phyloP scores from a whole-genome alignment of 2,329 filamentous ascomycete species.

The Cladosporium sp. region DNA sequence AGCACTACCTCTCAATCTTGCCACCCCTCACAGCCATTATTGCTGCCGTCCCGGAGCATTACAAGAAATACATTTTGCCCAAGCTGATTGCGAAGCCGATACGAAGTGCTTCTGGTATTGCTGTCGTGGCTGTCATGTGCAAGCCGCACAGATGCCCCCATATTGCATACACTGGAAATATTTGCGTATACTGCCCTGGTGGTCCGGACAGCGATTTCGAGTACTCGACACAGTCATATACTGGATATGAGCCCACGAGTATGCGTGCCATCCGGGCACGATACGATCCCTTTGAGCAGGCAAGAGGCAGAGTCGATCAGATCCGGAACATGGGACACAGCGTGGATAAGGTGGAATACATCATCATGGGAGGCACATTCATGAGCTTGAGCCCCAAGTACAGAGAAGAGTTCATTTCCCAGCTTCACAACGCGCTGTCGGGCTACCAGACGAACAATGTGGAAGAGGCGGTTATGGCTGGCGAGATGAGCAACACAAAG shows the following conservation, averaged over 20 bases:
- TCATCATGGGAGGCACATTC: conserved; percentile 99
- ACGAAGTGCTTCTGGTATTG: conserved; percentile 89
- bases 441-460: conserved; percentile 93
- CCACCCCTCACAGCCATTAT: conserved; percentile 95
- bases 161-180: conserved; percentile 97
- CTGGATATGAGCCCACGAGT: conserved; percentile 94
- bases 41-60: conserved; percentile 96
- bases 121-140: conserved; percentile 98
- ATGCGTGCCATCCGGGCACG: conserved; percentile 96
- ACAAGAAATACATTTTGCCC: conserved; percentile 97
- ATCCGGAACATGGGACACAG: conserved; percentile 93
- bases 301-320: conserved; percentile 89
- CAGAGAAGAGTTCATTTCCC: conserved; percentile 86
- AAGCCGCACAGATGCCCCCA: conserved; percentile 97
- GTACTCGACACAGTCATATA: conserved; percentile 98
- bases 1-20: conserved; percentile 80
- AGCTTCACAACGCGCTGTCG: conserved; percentile 92
- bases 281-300: conserved; percentile 97
- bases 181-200: conserved; percentile 97
- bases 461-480: conserved; percentile 88
- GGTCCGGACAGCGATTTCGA: conserved; percentile 98
- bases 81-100: conserved; percentile 97
- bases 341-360: conserved; percentile 98
- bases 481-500: conserved; percentile 94
- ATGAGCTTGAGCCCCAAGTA: conserved; percentile 92